phyloP scores from a whole-genome alignment of 257 asterid genomes.

The Dorcoceras hygrometricum region DNA sequence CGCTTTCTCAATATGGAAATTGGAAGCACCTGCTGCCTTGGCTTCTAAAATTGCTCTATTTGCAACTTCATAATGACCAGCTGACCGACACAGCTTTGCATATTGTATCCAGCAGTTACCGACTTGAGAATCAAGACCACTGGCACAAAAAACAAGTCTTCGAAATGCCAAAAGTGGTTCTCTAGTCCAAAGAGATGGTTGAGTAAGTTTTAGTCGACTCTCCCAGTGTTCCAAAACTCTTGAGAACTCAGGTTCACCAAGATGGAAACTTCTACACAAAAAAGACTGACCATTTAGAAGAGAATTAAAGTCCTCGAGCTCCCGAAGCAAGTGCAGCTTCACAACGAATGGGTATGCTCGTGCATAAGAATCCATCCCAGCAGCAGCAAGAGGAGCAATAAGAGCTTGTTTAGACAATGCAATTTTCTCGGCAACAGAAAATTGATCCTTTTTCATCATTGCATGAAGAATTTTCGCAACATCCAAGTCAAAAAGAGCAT shows the following conservation, averaged over 20 bases:
- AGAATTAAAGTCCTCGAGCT: slow-evolving; percentile 82
- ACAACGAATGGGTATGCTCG: slow-evolving; percentile 95
- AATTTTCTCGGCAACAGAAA: slow-evolving; percentile 67
- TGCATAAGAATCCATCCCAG: slow-evolving; percentile 98
- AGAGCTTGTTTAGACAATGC: slow-evolving; percentile 85
- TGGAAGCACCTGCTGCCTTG: slow-evolving; percentile 71
- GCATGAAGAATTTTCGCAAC: slow-evolving; percentile 95
- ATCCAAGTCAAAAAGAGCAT: slow-evolving; percentile 88
- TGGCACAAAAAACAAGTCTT: slow-evolving; percentile 84
- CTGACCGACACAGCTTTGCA: slow-evolving; percentile 95
- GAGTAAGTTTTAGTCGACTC: slow-evolving; percentile 82
- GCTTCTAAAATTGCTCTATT: slow-evolving; percentile 95
- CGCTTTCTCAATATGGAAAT: slow-evolving; percentile 94
- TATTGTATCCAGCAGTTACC: slow-evolving; percentile 95
- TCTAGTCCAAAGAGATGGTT: slow-evolving; percentile 97
- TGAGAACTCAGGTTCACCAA: slow-evolving; percentile 60
- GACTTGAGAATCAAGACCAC: slow-evolving; percentile 67
- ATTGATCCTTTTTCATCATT: slow-evolving; percentile 79
- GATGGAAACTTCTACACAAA: slow-evolving; percentile 50
- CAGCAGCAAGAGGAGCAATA: slow-evolving; percentile 99
- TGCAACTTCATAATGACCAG: slow-evolving; percentile 98
- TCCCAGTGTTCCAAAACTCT: slow-evolving; percentile 80
- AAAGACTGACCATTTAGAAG: slow-evolving; percentile 86
- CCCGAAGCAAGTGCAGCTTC: slow-evolving; percentile 95
- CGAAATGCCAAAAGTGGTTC: slow-evolving; percentile 94